Conservation (phyloP, 306 rosid species). For the Sophora flavescens region DNA sequence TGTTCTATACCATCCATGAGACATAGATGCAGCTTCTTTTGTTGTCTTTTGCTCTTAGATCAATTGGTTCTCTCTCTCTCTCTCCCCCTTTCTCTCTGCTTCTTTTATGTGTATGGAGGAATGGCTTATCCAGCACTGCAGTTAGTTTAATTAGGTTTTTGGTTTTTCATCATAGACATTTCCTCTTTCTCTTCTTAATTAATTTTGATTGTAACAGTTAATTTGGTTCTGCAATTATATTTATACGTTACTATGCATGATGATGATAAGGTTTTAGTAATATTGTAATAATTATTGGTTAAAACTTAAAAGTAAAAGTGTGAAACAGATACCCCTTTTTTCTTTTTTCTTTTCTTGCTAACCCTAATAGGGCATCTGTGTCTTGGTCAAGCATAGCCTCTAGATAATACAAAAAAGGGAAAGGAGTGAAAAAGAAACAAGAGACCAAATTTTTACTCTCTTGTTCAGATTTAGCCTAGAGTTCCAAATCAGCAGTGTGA, state of each 20-base stretch:
- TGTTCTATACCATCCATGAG: neutral
- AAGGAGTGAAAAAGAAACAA: neutral
- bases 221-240: neutral
- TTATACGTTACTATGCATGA: neutral
- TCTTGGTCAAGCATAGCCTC: neutral
- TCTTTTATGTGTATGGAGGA: conserved; percentile 20
- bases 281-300: conserved; percentile 6
- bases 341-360: conserved; percentile 3
- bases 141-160: neutral
- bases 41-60: conserved; percentile 33
- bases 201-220: neutral
- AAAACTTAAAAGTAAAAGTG: conserved; percentile 17
- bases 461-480: conserved; percentile 16
- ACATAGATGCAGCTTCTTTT: neutral
- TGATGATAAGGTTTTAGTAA: neutral
- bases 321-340: neutral
- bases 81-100: conserved; percentile 12
- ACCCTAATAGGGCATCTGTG: conserved; percentile 33
- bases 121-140: neutral
- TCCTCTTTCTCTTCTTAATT: conserved; percentile 17
- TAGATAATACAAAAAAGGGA: neutral
- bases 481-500: conserved; percentile 7
- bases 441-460: neutral
- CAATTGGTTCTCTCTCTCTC: conserved; percentile 22
- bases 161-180: neutral